Percentiles rank a stretch among this genome's conserved stretches.
phyloP scores from a whole-genome alignment of 768 basidiomycete species.

The Hygrophoropsis aurantiaca region DNA sequence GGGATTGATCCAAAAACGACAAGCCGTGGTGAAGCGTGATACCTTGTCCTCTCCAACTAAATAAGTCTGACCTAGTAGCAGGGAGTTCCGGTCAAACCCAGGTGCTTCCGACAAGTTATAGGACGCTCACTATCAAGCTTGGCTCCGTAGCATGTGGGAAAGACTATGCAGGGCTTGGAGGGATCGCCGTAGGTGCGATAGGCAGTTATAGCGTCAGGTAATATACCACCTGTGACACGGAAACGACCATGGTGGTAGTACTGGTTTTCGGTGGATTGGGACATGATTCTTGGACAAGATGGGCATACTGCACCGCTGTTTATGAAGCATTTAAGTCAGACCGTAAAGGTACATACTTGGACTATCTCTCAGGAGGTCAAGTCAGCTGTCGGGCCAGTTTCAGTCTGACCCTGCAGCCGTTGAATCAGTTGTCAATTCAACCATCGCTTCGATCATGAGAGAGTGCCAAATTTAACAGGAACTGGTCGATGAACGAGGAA shows the following conservation, averaged over 20 bases:
- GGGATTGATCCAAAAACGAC: neutral
- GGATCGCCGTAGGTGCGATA: conserved; percentile 56
- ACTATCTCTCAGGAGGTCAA: no score
- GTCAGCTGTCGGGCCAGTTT: no score
- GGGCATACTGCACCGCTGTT: no score
- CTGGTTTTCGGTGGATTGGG: conserved; percentile 32
- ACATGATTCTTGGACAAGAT: conserved; percentile 10
- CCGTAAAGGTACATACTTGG: no score
- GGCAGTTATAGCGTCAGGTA: conserved; percentile 60
- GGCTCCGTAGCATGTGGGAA: conserved; percentile 58
- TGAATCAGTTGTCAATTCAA: no score
- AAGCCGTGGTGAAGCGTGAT: neutral
- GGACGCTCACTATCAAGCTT: conserved; percentile 47
- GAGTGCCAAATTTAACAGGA: neutral
- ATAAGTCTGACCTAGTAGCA: conserved; percentile 44
- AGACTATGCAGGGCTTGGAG: conserved; percentile 56
- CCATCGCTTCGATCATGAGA: conserved; percentile 2
- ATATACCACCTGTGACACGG: conserved; percentile 48
- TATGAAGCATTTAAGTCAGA: no score
- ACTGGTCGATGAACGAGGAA: conserved; percentile 1
- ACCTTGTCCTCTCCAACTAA: conserved; percentile 56
- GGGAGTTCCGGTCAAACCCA: conserved; percentile 11
- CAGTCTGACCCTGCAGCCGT: no score
- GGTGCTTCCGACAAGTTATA: neutral
- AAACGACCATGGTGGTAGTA: conserved; percentile 58